phyloP scores from a whole-genome alignment of 2,329 filamentous ascomycete species.

The Emmonsia crescens region DNA sequence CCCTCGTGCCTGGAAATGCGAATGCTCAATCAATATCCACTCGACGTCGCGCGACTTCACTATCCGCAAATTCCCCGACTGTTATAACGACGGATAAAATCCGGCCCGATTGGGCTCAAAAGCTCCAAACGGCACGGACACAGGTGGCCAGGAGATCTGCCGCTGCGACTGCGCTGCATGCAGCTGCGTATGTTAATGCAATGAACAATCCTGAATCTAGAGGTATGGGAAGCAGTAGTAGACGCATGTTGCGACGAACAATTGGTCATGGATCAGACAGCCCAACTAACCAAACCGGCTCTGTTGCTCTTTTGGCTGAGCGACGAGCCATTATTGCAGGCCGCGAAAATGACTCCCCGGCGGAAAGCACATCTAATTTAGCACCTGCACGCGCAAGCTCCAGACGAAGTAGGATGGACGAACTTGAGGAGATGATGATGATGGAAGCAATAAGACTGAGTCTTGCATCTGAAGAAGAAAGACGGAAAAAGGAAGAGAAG shows the following conservation, averaged over 20 bases:
- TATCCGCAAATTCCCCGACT: constrained; percentile 72
- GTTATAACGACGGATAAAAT: constrained; percentile 90
- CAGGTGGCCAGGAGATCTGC: constrained; percentile 80
- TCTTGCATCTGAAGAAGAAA: constrained; percentile 83
- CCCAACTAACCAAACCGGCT: constrained; percentile 31
- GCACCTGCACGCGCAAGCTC: constrained; percentile 41
- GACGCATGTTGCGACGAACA: constrained; percentile 42
- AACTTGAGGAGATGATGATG: constrained; percentile 97
- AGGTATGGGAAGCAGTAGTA: constrained; percentile 48
- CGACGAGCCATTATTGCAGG: constrained; percentile 22
- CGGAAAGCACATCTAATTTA: constrained; percentile 24
- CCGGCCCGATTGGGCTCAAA: constrained; percentile 87
- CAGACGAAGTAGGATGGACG: constrained; percentile 59
- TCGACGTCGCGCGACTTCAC: constrained; percentile 51
- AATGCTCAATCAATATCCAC: constrained; percentile 27
- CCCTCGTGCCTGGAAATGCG: constrained; percentile 51
- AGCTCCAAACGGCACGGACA: constrained; percentile 71
- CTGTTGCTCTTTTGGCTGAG: constrained; percentile 38
- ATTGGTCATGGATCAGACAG: constrained; percentile 25
- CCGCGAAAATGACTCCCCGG: constrained; percentile 27
- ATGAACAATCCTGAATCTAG: constrained; percentile 53
- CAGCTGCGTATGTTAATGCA: constrained; percentile 65
- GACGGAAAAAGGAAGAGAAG: constrained; percentile 76
- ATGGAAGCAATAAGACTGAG: constrained; percentile 89
- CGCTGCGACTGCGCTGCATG: constrained; percentile 86